Evolutionary conservation across 2,329 filamentous ascomycete species (phyloP).

Genomic region (Rutstroemia sydowiana): DNA sequence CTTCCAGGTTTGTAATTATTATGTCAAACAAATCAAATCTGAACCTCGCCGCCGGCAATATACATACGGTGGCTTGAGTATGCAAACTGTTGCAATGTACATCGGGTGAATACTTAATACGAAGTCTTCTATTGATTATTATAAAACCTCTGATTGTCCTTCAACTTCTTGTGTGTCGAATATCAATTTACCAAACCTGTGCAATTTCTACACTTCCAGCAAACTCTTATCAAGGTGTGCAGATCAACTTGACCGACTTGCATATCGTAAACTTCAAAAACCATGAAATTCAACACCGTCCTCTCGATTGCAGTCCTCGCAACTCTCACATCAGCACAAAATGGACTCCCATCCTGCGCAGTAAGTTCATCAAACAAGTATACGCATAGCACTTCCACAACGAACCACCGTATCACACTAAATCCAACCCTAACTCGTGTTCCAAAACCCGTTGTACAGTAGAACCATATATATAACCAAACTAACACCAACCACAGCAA

Average conservation of each 20-base stretch:
- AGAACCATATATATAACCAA: background rate
- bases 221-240: too few relatives aligned
- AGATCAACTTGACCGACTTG: background rate
- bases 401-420: background rate
- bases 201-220: too few relatives aligned
- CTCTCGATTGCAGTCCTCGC: slow-evolving; percentile 44
- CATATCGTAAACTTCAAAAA: background rate
- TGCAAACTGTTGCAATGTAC: too few relatives aligned
- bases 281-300: slow-evolving; percentile 14
- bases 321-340: slow-evolving; percentile 45
- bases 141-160: too few relatives aligned
- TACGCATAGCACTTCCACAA: background rate
- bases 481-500: slow-evolving; percentile 21
- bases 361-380: slow-evolving; percentile 38
- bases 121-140: too few relatives aligned
- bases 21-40: background rate
- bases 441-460: background rate
- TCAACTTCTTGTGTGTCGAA: too few relatives aligned
- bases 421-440: background rate
- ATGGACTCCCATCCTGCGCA: slow-evolving; percentile 44
- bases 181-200: too few relatives aligned
- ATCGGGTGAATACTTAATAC: too few relatives aligned
- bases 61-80: too few relatives aligned
- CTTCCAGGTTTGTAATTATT: background rate
- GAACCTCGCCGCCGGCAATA: too few relatives aligned